Evolutionary conservation across 345 rosid species (phyloP).

Genomic region (Ricinus communis): DNA sequence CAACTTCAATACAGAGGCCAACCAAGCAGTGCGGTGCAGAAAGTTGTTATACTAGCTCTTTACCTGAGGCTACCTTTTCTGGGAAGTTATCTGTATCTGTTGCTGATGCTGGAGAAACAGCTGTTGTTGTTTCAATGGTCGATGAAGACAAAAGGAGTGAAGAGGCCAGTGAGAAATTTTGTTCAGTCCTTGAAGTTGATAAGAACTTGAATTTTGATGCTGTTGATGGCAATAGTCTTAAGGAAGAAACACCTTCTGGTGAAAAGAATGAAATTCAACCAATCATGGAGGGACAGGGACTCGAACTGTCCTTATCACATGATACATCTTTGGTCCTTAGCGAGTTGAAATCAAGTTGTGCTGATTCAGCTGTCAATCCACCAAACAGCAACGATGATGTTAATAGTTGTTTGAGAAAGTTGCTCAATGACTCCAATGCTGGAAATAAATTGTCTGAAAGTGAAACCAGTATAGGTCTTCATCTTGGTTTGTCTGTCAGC

Average conservation of each 20-base stretch:
- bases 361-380: conserved; percentile 26
- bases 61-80: conserved; percentile 49
- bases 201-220: conserved; percentile 30
- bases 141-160: conserved; percentile 45
- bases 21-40: conserved; percentile 40
- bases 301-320: conserved; percentile 48
- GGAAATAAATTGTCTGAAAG: conserved; percentile 26
- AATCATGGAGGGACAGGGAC: conserved; percentile 31
- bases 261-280: conserved; percentile 38
- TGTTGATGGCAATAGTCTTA: conserved; percentile 29
- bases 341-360: conserved; percentile 33
- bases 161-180: conserved; percentile 41
- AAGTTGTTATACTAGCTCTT: conserved; percentile 39
- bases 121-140: conserved; percentile 80
- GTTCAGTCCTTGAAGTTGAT: conserved; percentile 34
- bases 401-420: conserved; percentile 30
- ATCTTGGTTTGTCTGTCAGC: conserved; percentile 48
- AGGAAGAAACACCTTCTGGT: conserved; percentile 27
- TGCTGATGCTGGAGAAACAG: conserved; percentile 96
- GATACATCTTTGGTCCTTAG: conserved; percentile 36
- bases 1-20: conserved; percentile 38
- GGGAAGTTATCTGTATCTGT: conserved; percentile 76
- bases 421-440: conserved; percentile 15
- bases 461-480: conserved; percentile 39
- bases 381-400: conserved; percentile 23